phyloP scores from a whole-genome alignment of 1,139 yeast species.

The Diutina scorzettiae region DNA sequence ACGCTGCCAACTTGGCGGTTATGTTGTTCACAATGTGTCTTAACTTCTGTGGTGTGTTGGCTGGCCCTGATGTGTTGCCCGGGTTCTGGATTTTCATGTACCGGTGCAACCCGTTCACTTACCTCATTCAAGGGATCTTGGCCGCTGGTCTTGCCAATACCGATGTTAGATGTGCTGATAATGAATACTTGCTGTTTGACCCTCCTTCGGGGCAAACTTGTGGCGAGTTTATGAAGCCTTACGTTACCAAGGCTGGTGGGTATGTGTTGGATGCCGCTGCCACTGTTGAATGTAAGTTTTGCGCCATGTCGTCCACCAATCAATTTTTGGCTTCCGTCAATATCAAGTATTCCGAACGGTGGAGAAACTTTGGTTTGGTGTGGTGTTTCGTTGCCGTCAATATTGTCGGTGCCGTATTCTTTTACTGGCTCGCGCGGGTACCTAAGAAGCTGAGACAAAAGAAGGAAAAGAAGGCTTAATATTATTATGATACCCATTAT shows the following conservation, averaged over 20 bases:
- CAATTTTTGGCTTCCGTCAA: slow-evolving; percentile 32
- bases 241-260: slow-evolving; percentile 35
- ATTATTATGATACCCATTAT: background rate
- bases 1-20: slow-evolving; percentile 34
- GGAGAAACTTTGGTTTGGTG: slow-evolving; percentile 63
- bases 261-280: slow-evolving; percentile 32
- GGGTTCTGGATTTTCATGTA: slow-evolving; percentile 49
- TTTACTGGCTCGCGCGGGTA: slow-evolving; percentile 20
- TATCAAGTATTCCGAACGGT: slow-evolving; percentile 34
- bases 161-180: slow-evolving; percentile 34
- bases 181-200: slow-evolving; percentile 38
- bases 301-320: slow-evolving; percentile 38
- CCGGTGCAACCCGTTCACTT: slow-evolving; percentile 42
- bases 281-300: slow-evolving; percentile 39
- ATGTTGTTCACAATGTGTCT: slow-evolving; percentile 26
- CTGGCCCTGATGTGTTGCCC: slow-evolving; percentile 34
- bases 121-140: slow-evolving; percentile 40
- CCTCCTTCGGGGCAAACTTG: slow-evolving; percentile 44
- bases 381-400: slow-evolving; percentile 14
- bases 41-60: slow-evolving; percentile 48
- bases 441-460: slow-evolving; percentile 20
- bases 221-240: slow-evolving; percentile 48
- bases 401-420: slow-evolving; percentile 13
- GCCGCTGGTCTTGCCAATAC: slow-evolving; percentile 30
- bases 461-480: slow-evolving; percentile 10